These are phyloP conservation scores for Cordyceps tenuipes DNA, from an alignment of 2,329 filamentous ascomycete genomes.

Conservation along the genomic window DNA sequence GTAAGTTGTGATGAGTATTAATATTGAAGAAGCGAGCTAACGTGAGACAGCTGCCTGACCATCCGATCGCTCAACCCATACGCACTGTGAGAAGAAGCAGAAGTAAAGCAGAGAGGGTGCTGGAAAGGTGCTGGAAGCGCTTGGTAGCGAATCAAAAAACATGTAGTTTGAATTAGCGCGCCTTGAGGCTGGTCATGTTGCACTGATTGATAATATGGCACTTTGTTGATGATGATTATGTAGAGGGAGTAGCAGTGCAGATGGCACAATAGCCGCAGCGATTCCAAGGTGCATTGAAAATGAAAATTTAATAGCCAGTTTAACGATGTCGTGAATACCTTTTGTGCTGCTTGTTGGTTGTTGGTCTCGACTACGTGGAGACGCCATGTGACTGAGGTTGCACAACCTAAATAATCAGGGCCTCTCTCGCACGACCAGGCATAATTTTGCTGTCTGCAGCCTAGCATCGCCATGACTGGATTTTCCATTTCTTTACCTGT, in stretches of 20 bases:
- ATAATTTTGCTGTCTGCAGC: background rate
- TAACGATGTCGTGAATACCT: no score
- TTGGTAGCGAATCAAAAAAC: background rate
- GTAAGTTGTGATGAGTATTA: constrained; percentile 57
- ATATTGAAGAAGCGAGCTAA: background rate
- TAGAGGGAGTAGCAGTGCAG: background rate
- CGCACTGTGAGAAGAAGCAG: constrained; percentile 41
- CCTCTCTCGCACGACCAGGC: background rate
- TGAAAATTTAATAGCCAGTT: constrained; percentile 8
- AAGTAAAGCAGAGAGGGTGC: background rate
- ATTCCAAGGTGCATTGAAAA: constrained; percentile 3
- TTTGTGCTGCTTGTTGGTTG: background rate
- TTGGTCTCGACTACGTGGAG: background rate
- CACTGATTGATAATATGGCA: constrained; percentile 10
- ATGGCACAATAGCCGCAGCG: background rate
- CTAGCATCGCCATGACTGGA: background rate
- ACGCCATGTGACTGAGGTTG: constrained; percentile 9
- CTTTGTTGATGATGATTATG: background rate
- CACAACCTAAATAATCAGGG: background rate
- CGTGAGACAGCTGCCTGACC: constrained; percentile 59
- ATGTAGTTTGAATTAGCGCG: constrained; percentile 8
- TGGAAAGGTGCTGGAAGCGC: background rate
- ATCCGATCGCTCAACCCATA: constrained; percentile 77
- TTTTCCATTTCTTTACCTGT: background rate
- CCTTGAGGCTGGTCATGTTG: background rate